Evolutionary conservation across 164 flowering plant species (phyloP).

Genomic region (Hamamelis virginiana): DNA sequence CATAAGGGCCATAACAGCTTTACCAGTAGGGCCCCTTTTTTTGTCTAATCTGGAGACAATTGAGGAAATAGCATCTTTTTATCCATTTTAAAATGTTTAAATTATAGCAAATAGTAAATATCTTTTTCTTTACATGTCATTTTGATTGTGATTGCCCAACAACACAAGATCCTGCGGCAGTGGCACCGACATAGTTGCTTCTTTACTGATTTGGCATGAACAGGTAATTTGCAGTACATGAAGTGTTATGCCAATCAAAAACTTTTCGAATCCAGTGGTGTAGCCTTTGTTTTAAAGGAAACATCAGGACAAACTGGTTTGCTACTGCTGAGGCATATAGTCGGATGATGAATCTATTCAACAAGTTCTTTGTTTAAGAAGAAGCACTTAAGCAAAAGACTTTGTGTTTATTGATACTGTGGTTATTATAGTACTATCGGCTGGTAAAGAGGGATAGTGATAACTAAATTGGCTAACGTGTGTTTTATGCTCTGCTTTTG

Average conservation of each 20-base stretch:
- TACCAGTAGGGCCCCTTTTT: constrained; percentile 2
- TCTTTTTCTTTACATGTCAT: neutral
- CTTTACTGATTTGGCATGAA: neutral
- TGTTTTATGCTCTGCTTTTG: neutral
- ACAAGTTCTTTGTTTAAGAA: neutral
- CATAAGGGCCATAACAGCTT: no score
- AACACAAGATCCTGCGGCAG: neutral
- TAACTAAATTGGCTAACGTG: neutral
- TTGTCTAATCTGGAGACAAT: constrained; percentile 17
- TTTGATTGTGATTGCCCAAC: constrained; percentile 6
- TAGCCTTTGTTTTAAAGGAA: no score
- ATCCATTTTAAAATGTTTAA: no score
- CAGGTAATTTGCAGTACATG: neutral
- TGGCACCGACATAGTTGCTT: neutral
- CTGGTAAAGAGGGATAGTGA: neutral
- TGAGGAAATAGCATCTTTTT: neutral
- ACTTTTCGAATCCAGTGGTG: no score
- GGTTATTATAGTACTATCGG: neutral
- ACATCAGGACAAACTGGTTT: no score
- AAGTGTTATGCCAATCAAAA: no score
- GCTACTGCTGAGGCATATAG: neutral
- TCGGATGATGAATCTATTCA: neutral
- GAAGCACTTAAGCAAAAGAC: neutral
- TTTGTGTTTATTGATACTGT: neutral
- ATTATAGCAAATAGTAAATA: no score